Conservation (phyloP, 2,329 filamentous ascomycete genomes). For the Aspergillus oerlinghausenensis region DNA sequence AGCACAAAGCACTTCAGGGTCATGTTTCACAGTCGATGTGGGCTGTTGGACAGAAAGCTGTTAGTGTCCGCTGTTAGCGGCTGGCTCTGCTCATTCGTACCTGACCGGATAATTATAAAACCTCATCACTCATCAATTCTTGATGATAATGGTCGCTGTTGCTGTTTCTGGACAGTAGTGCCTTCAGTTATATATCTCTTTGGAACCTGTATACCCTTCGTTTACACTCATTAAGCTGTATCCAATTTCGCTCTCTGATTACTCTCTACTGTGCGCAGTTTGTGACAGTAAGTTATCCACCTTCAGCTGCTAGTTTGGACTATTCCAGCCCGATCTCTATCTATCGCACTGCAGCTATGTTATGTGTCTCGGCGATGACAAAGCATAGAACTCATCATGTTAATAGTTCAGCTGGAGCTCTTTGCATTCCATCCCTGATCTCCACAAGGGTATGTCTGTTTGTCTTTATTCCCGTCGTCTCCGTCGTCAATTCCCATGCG, state of each 20-base stretch:
- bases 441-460: conserved; percentile 22
- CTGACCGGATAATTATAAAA: not conserved
- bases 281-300: not conserved
- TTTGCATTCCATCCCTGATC: conserved; percentile 23
- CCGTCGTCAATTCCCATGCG: conserved; percentile 1
- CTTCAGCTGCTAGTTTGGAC: conserved; percentile 4
- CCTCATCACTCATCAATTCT: not conserved
- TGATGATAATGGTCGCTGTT: not conserved
- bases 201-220: not conserved
- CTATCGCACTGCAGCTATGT: conserved; percentile 9
- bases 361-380: conserved; percentile 23
- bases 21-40: not conserved
- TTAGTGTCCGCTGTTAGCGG: not conserved
- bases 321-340: conserved; percentile 3
- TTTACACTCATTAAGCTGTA: not conserved
- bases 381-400: conserved; percentile 9
- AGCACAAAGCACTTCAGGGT: not conserved
- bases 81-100: not conserved
- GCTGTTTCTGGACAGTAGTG: not conserved
- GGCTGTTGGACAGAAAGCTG: not conserved
- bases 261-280: not conserved
- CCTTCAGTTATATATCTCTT: not conserved
- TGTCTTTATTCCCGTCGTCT: not conserved
- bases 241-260: not conserved
- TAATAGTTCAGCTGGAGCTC: conserved; percentile 19